Evolutionary conservation across 495 filamentous ascomycete species (phyloP).

Genomic region (Neurospora sp.): DNA sequence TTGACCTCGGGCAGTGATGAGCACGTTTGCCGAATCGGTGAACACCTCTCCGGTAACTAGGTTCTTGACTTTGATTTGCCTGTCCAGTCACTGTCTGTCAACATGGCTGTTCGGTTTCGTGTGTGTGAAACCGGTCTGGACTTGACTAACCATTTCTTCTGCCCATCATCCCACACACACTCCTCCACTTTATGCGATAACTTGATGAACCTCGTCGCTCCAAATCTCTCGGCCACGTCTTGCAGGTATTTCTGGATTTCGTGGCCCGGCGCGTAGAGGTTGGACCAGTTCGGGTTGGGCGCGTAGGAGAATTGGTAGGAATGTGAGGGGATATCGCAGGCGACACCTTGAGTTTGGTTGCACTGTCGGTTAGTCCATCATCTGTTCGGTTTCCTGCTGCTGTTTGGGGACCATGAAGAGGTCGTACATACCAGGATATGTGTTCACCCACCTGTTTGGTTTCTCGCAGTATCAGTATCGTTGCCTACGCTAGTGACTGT

Average conservation of each 20-base stretch:
- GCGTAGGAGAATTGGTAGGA: slow-evolving; percentile 60
- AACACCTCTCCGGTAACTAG: slow-evolving; percentile 25
- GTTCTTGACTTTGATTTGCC: slow-evolving; percentile 20
- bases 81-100: not conserved
- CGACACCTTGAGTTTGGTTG: slow-evolving; percentile 17
- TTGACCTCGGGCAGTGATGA: slow-evolving; percentile 55
- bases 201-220: slow-evolving; percentile 39
- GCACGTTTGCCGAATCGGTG: slow-evolving; percentile 40
- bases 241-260: slow-evolving; percentile 54
- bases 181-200: slow-evolving; percentile 26
- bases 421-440: slow-evolving; percentile 27
- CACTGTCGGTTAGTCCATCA: not conserved
- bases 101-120: too few relatives aligned
- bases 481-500: too few relatives aligned
- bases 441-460: slow-evolving; percentile 26
- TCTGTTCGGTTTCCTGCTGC: not conserved
- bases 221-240: slow-evolving; percentile 47
- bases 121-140: too few relatives aligned
- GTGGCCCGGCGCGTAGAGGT: slow-evolving; percentile 52
- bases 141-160: slow-evolving; percentile 41
- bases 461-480: not conserved
- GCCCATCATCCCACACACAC: slow-evolving; percentile 43
- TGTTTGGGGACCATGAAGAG: not conserved
- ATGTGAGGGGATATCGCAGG: slow-evolving; percentile 37
- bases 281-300: slow-evolving; percentile 52